Conservation (phyloP, 2,329 filamentous ascomycete genomes). For the Xylariaceae sp. region DNA sequence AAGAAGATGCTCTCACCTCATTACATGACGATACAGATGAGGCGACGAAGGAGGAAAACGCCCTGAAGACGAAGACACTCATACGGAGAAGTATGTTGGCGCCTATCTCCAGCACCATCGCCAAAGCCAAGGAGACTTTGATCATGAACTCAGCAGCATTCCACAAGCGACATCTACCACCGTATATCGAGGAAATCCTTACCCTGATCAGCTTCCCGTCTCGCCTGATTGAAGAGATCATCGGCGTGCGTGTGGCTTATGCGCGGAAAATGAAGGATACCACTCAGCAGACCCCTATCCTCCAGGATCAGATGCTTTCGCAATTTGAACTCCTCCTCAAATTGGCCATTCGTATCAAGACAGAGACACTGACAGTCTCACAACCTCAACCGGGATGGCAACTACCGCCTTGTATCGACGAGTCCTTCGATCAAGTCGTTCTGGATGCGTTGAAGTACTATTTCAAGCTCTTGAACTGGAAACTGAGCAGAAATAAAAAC, state of each 20-base stretch:
- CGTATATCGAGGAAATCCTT: slow-evolving; percentile 92
- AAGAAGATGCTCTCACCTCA: slow-evolving; percentile 90
- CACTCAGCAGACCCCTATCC: slow-evolving; percentile 82
- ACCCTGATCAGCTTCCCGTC: slow-evolving; percentile 97
- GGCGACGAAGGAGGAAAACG: slow-evolving; percentile 31
- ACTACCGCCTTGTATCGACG: slow-evolving; percentile 89
- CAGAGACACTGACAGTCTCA: slow-evolving; percentile 77
- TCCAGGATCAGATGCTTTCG: slow-evolving; percentile 95
- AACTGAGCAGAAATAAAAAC: slow-evolving; percentile 94
- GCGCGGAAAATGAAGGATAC: slow-evolving; percentile 94
- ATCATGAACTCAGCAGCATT: slow-evolving; percentile 83
- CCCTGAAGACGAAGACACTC: slow-evolving; percentile 37
- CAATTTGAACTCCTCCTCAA: slow-evolving; percentile 93
- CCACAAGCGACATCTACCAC: slow-evolving; percentile 81
- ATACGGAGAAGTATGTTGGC: slow-evolving; percentile 70
- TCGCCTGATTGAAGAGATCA: slow-evolving; percentile 92
- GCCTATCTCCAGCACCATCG: slow-evolving; percentile 78
- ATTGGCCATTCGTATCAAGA: slow-evolving; percentile 87
- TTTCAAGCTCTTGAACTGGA: slow-evolving; percentile 98
- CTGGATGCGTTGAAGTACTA: slow-evolving; percentile 94
- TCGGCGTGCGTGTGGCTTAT: slow-evolving; percentile 83
- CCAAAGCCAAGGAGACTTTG: slow-evolving; percentile 86
- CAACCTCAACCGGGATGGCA: slow-evolving; percentile 91
- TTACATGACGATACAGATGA: slow-evolving; percentile 65
- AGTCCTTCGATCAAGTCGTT: slow-evolving; percentile 88